Conservation (phyloP, 2,329 filamentous ascomycete genomes). For the Acephala macrosclerotiorum region DNA sequence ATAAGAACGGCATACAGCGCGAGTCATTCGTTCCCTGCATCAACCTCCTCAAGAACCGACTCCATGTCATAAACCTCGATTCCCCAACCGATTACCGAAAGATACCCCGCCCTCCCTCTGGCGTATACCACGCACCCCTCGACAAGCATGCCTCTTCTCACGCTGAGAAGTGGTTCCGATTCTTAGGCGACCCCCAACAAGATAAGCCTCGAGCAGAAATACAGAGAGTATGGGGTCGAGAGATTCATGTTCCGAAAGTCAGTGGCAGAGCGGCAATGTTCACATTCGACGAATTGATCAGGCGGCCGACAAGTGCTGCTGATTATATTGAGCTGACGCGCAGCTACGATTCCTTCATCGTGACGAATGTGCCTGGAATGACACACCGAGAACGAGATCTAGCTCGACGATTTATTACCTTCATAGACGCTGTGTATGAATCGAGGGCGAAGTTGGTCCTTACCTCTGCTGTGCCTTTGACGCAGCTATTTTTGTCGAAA, state of each 20-base stretch:
- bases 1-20: conserved; percentile 97
- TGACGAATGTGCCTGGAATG: conserved; percentile 94
- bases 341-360: conserved; percentile 89
- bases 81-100: conserved; percentile 97
- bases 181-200: conserved; percentile 84
- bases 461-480: conserved; percentile 85
- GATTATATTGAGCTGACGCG: conserved; percentile 94
- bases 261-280: conserved; percentile 91
- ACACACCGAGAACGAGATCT: conserved; percentile 85
- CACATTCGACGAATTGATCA: conserved; percentile 91
- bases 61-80: conserved; percentile 93
- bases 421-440: conserved; percentile 97
- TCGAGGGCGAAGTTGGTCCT: conserved; percentile 91
- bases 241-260: conserved; percentile 86
- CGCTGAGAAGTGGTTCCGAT: conserved; percentile 94
- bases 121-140: conserved; percentile 91
- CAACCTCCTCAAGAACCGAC: conserved; percentile 81
- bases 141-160: conserved; percentile 80
- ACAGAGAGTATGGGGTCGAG: conserved; percentile 90
- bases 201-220: conserved; percentile 77
- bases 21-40: conserved; percentile 97
- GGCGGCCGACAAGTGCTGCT: conserved; percentile 85
- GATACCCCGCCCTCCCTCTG: conserved; percentile 89
- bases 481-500: conserved; percentile 83
- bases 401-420: conserved; percentile 93